Evolutionary conservation across 1,139 yeast genomes (phyloP), one percentile per base, ranked within the genome.

Genomic region (Saccharomycopsis phalli): DNA sequence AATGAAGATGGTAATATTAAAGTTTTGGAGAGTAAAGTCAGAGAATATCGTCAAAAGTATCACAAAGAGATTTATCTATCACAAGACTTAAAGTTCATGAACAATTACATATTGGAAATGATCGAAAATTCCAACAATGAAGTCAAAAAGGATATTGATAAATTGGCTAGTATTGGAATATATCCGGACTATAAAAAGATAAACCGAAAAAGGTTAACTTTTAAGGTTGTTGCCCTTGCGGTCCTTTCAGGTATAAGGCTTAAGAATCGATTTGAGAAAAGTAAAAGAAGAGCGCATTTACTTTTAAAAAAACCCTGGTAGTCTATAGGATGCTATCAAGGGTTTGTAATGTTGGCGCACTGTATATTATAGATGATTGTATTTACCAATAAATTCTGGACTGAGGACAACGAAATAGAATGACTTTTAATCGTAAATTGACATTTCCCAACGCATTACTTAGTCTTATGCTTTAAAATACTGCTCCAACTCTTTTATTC

Each of bases 191-290:
- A 65, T 46, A 51, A 58, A 0, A 47, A 46, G 36, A 52, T 48
- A 37, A 49, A 46, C 47, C 48, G 29, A n/a, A 25, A 30, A 22
- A 53, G 57, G 36, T 59, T 62, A 1, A 55, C 61, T 13, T 62
- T 72, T 43, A 60, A 53, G 36, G 56, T 58, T 2, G 57, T 69
- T 32, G 76, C 80, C 4, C 62, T 65, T 44, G 64, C 69, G 47
- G 83, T 78, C 4, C 57, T 79, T 47, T 81, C 83, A 1, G 61
- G 66, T 28, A 69, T 78, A 5, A 60, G 77, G 42, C 62, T 80
- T 20, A 66, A 61, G 49, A 67, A 62, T 34, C 55, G 76, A 43
- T 49, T 51, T 4, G 56, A 60, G 10, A 45, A 40, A 27, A 11
- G 23, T 16, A 31, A 11, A 44, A 38, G 58, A 53, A 44, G 54